Base-by-base conservation (phyloP, 345 rosid genomes). In the Eucalyptus tenuipes region DNA sequence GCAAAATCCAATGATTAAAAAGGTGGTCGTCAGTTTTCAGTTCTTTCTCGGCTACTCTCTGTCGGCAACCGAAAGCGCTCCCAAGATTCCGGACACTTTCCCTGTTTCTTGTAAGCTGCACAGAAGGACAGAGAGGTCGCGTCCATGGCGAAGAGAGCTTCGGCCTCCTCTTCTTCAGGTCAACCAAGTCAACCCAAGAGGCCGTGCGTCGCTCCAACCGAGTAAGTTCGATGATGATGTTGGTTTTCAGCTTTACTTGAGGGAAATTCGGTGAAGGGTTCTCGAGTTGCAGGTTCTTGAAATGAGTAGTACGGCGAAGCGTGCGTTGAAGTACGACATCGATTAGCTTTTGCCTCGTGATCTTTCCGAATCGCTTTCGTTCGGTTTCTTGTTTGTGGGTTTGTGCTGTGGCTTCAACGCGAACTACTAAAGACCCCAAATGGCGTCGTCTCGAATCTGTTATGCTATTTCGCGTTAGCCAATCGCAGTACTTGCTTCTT, bases 111-210 rank as follows among this genome's bases (percentile, higher is more conserved):
- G 49, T 12, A 1, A 48, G 22, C 55, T 52, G 10, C 8, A 4
- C 3, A 48, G 13, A 48, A 13, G 49, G 4, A 48, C 49, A 48
- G 49, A 48, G 13, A 48, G 61, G 20, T 61, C 10, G 42, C 48
- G 87, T 52, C 87, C n/a, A 86, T 49, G 87, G 45, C 45, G 13
- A 86, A 86, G 66, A 50, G 87, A 86, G 66, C 53, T 86, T 61
- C 52, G 17, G 2, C 31, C 87, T 50, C 66, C n/a, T n/a, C 64
- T 17, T n/a, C 86, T 48, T 49, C 86, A 10, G 49, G 86, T 84
- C 33, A 84, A 84, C 61, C 61, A 55, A 55, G 61, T 22, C 27
- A 55, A 55, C 61, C 61, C 59, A 85, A 85, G 37, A 61, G 2
- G 57, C 52, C 16, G 29, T 17, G 3, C 55, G 37, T 10, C 8